Percentiles rank a stretch among this genome's conserved stretches.
phyloP scores from a whole-genome alignment of 129 eudicot species.

The Chrysanthemum lavandulifolium region DNA sequence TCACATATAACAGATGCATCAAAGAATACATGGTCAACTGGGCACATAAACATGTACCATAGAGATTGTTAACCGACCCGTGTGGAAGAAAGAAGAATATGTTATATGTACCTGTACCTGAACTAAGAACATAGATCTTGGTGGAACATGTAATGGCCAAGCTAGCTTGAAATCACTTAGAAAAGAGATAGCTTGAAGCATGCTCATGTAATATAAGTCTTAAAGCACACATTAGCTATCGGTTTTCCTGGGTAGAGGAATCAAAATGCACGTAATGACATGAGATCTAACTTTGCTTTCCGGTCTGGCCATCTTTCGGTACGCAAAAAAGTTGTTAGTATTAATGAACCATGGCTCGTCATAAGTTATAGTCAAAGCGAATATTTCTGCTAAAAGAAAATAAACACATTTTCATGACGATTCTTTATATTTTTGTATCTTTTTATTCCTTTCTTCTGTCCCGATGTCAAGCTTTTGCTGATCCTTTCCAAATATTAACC shows the following conservation, averaged over 20 bases:
- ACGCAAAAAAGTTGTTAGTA: constrained; percentile 42
- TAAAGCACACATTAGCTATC: too few species aligned
- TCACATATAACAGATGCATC: constrained; percentile 77
- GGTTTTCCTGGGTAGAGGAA: background rate
- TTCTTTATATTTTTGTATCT: constrained; percentile 47
- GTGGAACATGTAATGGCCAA: too few species aligned
- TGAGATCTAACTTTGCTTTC: constrained; percentile 44
- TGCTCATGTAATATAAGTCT: too few species aligned
- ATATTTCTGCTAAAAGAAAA: constrained; percentile 41
- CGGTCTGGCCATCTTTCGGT: constrained; percentile 49
- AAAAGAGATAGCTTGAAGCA: too few species aligned
- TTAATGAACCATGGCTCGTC: constrained; percentile 55
- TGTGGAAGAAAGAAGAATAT: too few species aligned
- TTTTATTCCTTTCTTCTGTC: constrained; percentile 33
- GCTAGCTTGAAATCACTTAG: too few species aligned
- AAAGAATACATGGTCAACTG: constrained; percentile 54
- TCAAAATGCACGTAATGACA: background rate
- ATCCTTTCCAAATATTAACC: constrained; percentile 38
- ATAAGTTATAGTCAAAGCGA: constrained; percentile 41
- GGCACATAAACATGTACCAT: too few species aligned
- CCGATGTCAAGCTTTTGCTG: constrained; percentile 16
- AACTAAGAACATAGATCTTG: too few species aligned
- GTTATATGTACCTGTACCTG: too few species aligned
- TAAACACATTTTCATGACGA: constrained; percentile 54
- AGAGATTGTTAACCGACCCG: too few species aligned